phyloP scores from a whole-genome alignment of 2,329 filamentous ascomycete species.

The Exserohilum rostratum region DNA sequence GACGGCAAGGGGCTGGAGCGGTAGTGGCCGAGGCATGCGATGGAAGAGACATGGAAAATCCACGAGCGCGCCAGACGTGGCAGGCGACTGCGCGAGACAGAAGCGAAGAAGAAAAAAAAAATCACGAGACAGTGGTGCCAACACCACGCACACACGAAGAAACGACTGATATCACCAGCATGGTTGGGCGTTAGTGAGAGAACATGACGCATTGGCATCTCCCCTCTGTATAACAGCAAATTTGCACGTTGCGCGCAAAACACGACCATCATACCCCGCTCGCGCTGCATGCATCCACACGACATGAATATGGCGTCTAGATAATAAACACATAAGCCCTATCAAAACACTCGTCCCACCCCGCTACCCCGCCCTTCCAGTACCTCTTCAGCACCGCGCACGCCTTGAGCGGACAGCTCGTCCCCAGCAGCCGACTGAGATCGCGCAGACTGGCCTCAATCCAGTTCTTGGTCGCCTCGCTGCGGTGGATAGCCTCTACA shows the following conservation, averaged over 20 bases:
- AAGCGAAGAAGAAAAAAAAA: too few species aligned
- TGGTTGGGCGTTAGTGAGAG: slow-evolving; percentile 17
- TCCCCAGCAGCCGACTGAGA: slow-evolving; percentile 26
- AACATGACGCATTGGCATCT: background rate
- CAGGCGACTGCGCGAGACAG: too few species aligned
- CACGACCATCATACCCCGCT: background rate
- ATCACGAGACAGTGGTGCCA: background rate
- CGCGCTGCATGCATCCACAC: background rate
- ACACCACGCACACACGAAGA: background rate
- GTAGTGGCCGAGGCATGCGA: slow-evolving; percentile 3
- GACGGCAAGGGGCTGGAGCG: slow-evolving; percentile 28
- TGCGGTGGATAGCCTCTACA: slow-evolving; percentile 32
- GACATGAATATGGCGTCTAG: slow-evolving; percentile 11
- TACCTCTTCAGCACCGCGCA: slow-evolving; percentile 29
- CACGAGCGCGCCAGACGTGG: background rate
- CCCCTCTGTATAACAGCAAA: slow-evolving; percentile 18
- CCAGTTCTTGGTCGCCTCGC: slow-evolving; percentile 22
- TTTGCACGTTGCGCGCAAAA: slow-evolving; percentile 16
- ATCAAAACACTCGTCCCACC: slow-evolving; percentile 42
- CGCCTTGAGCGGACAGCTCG: slow-evolving; percentile 30
- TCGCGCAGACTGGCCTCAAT: slow-evolving; percentile 25
- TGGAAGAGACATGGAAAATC: background rate
- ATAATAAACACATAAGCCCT: slow-evolving; percentile 31
- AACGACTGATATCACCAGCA: slow-evolving; percentile 9
- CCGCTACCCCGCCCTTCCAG: slow-evolving; percentile 27